Conservation (phyloP, 257 asterid species). For the Scutellaria galericulata region DNA sequence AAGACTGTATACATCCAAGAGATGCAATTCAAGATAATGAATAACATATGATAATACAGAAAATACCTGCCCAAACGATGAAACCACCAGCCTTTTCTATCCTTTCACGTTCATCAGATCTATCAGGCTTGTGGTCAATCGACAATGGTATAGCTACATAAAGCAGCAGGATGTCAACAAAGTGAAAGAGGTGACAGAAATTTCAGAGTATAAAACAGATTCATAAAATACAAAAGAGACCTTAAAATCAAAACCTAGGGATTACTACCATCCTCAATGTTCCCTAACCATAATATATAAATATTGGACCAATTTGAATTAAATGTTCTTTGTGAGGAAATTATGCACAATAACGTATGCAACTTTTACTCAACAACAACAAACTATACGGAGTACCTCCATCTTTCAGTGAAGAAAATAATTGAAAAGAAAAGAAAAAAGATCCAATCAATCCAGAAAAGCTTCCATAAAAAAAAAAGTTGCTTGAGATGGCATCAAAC, state of each 20-base stretch:
- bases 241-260: neutral
- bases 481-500: slow-evolving; percentile 42
- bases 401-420: neutral
- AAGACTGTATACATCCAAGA: neutral
- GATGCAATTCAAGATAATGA: neutral
- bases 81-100: slow-evolving; percentile 90
- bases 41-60: neutral
- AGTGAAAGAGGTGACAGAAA: neutral
- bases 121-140: slow-evolving; percentile 83
- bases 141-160: slow-evolving; percentile 77
- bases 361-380: too few relatives aligned
- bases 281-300: neutral
- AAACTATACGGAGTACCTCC: too few relatives aligned
- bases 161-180: slow-evolving; percentile 27
- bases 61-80: slow-evolving; percentile 77
- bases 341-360: too few relatives aligned
- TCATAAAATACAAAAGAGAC: neutral
- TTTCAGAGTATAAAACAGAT: neutral
- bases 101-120: slow-evolving; percentile 85
- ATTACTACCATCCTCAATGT: slow-evolving; percentile 4
- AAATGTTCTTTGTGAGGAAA: neutral
- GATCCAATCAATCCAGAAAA: neutral
- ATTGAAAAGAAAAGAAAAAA: slow-evolving; percentile 5
- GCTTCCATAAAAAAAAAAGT: neutral
- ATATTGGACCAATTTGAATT: neutral